phyloP scores from a whole-genome alignment of 2,329 filamentous ascomycete species.

The Colletotrichum sp. region DNA sequence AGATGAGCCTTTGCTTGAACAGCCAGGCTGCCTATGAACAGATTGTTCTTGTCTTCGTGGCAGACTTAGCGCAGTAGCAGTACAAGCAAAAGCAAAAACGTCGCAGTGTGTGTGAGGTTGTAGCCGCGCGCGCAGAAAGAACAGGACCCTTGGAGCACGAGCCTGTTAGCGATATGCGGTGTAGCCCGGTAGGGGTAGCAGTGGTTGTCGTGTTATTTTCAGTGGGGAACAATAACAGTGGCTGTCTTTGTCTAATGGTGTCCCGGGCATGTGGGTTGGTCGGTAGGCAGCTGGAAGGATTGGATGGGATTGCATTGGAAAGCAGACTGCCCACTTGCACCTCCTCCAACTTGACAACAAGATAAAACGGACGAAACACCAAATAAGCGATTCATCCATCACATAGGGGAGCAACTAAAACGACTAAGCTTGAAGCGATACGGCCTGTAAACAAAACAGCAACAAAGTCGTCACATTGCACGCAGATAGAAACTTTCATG shows the following conservation, averaged over 20 bases:
- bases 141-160: not conserved
- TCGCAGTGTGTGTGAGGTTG: not conserved
- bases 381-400: not conserved
- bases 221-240: not conserved
- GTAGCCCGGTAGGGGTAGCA: not conserved
- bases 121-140: not conserved
- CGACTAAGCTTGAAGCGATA: not conserved
- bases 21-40: not conserved
- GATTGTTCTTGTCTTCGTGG: not conserved
- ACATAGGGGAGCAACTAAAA: not conserved
- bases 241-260: not conserved
- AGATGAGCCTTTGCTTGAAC: not conserved
- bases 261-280: not conserved
- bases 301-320: not conserved
- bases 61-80: not conserved
- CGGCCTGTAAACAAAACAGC: not conserved
- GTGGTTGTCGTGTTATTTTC: not conserved
- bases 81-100: not conserved
- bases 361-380: not conserved
- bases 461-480: not conserved
- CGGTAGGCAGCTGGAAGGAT: not conserved
- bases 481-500: not conserved
- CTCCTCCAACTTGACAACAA: not conserved
- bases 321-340: not conserved
- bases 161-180: conserved; percentile 3